These are phyloP conservation scores for Solanum chilense DNA, from an alignment of 257 asterid genomes.

Conservation along the genomic window DNA sequence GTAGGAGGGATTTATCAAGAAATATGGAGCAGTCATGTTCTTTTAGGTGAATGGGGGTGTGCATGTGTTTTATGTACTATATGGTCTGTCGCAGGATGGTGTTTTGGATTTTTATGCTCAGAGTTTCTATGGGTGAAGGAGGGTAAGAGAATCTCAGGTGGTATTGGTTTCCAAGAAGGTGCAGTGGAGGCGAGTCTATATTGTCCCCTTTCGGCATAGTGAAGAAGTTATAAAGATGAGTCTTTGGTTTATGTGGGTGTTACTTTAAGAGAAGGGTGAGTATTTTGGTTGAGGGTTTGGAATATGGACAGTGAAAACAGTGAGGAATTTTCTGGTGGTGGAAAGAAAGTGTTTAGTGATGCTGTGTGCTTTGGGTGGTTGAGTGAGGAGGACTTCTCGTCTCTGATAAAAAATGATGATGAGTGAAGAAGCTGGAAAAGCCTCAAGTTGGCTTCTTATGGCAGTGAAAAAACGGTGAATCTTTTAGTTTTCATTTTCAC, in stretches of 20 bases:
- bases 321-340: neutral
- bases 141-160: neutral
- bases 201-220: neutral
- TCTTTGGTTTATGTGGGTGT: neutral
- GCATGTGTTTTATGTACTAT: neutral
- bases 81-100: neutral
- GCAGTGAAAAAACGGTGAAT: neutral
- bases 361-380: neutral
- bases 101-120: neutral
- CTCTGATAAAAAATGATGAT: neutral
- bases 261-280: neutral
- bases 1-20: neutral
- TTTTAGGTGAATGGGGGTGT: neutral
- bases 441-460: neutral
- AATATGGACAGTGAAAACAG: neutral
- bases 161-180: neutral
- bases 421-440: neutral
- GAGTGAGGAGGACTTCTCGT: neutral
- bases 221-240: neutral
- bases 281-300: neutral
- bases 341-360: neutral
- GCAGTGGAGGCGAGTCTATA: neutral
- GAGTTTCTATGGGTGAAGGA: neutral
- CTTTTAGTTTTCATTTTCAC: neutral
- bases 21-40: neutral